Percentiles rank a stretch among this genome's conserved stretches.
These are phyloP conservation scores for Botryobasidium botryosum DNA, from an alignment of 768 basidiomycete species.

Conservation along the genomic window DNA sequence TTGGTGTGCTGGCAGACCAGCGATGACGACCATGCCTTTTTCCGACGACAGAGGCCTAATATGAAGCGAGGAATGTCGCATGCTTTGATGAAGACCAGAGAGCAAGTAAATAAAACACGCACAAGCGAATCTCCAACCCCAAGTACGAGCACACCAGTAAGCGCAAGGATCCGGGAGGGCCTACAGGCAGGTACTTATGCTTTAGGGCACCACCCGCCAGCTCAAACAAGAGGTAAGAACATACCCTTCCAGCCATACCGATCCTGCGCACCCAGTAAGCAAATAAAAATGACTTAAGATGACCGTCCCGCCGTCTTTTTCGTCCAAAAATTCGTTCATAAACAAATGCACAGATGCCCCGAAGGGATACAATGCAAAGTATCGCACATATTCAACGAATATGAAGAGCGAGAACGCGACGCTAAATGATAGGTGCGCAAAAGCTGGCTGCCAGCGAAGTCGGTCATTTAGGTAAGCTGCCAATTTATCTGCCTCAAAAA, in stretches of 20 bases:
- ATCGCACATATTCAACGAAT: slow-evolving; percentile 94
- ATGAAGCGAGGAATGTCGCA: not conserved
- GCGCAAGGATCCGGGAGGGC: slow-evolving; percentile 36
- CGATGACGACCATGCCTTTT: slow-evolving; percentile 60
- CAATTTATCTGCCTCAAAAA: not conserved
- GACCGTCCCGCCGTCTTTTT: slow-evolving; percentile 87
- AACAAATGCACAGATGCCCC: slow-evolving; percentile 87
- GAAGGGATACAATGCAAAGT: slow-evolving; percentile 95
- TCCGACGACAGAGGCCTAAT: slow-evolving; percentile 81
- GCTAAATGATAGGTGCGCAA: slow-evolving; percentile 88
- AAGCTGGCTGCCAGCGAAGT: slow-evolving; percentile 55
- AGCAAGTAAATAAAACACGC: slow-evolving; percentile 18
- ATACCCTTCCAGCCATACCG: slow-evolving; percentile 89
- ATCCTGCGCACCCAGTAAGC: slow-evolving; percentile 84
- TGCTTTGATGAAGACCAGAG: not conserved
- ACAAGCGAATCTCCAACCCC: slow-evolving; percentile 92
- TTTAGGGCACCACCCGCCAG: not conserved
- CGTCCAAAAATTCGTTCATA: slow-evolving; percentile 93
- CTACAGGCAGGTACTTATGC: slow-evolving; percentile 18
- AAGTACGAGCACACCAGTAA: slow-evolving; percentile 75
- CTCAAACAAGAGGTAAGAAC: slow-evolving; percentile 17
- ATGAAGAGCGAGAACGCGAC: slow-evolving; percentile 89
- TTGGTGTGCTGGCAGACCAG: slow-evolving; percentile 73
- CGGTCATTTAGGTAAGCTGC: slow-evolving; percentile 1
- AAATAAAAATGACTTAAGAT: slow-evolving; percentile 97